Evolutionary conservation across 208 protist genomes (phyloP).

Genomic region (Leishmania turanica): DNA sequence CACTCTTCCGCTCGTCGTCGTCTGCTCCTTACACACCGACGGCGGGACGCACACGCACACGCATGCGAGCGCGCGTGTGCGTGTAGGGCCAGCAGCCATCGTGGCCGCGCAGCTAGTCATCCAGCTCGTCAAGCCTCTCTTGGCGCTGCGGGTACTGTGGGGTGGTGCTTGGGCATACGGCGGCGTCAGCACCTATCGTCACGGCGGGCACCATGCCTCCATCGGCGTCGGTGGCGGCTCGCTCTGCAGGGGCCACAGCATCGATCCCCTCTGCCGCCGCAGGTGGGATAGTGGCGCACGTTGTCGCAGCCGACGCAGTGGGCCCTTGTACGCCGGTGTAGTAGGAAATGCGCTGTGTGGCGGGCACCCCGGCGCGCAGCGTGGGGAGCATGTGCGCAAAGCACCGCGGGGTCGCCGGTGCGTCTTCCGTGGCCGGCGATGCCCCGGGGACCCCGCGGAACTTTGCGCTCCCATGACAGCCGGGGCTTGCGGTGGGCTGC

Average conservation of each 20-base stretch:
- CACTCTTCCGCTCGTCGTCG: neutral
- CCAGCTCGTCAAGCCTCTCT: conserved; percentile 43
- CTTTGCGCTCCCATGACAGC: neutral
- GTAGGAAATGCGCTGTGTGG: conserved; percentile 13
- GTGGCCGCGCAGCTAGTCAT: conserved; percentile 39
- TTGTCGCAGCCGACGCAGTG: neutral
- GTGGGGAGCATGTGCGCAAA: conserved; percentile 16
- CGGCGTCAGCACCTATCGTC: neutral
- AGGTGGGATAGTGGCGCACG: neutral
- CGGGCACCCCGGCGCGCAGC: conserved; percentile 15
- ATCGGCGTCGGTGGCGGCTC: neutral
- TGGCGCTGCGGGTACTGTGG: conserved; percentile 27
- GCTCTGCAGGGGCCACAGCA: neutral
- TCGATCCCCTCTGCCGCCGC: neutral
- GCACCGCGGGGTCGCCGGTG: conserved; percentile 4
- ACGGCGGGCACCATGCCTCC: neutral
- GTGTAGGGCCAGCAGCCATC: conserved; percentile 8
- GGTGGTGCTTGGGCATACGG: neutral
- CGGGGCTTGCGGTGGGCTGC: neutral
- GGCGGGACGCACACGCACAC: neutral
- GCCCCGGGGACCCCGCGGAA: neutral
- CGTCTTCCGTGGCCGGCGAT: neutral
- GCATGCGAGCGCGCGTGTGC: neutral
- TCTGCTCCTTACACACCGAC: neutral
- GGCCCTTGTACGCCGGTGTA: conserved; percentile 13